Evolutionary conservation across 208 protist genomes (phyloP).

Genomic region (Blastocrithidia nonstop): DNA sequence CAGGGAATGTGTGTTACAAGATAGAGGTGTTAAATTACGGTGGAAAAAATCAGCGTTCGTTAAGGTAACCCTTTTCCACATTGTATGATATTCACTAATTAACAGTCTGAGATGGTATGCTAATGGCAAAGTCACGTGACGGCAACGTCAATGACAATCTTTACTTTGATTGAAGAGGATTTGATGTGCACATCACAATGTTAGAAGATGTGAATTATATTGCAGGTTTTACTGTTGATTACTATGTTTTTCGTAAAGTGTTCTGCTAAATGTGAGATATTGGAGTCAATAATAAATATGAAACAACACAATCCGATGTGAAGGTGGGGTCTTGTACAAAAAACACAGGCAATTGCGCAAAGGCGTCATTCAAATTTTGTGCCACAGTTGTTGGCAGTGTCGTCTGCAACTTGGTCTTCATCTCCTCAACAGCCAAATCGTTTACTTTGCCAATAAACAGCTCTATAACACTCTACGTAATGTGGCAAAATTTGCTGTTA

Average conservation of each 20-base stretch:
- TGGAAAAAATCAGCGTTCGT: conserved; percentile 2
- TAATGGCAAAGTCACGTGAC: conserved; percentile 11
- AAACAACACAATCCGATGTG: conserved; percentile 12
- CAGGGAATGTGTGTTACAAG: conserved; percentile 30
- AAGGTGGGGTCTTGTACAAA: conserved; percentile 12
- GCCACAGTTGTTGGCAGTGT: conserved; percentile 7
- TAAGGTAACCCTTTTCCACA: conserved; percentile 1
- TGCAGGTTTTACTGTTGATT: not conserved
- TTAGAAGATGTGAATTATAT: not conserved
- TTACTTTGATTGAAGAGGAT: no score
- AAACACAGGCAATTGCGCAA: conserved; percentile 1
- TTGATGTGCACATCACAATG: not conserved
- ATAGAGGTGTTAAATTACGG: conserved; percentile 23
- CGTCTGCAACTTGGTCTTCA: conserved; percentile 19
- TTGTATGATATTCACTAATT: conserved; percentile 20
- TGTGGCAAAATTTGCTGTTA: conserved; percentile 15
- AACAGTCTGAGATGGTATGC: conserved; percentile 10
- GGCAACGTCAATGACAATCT: not conserved
- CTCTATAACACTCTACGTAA: conserved; percentile 21
- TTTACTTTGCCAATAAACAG: conserved; percentile 45
- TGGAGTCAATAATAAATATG: not conserved
- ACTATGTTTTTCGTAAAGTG: not conserved
- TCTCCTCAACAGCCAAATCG: conserved; percentile 12
- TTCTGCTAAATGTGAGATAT: no score
- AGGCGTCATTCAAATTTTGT: conserved; percentile 7